Evolutionary conservation across 2,329 filamentous ascomycete genomes (phyloP).

Genomic region (Neoscytalidium dimidiatum): DNA sequence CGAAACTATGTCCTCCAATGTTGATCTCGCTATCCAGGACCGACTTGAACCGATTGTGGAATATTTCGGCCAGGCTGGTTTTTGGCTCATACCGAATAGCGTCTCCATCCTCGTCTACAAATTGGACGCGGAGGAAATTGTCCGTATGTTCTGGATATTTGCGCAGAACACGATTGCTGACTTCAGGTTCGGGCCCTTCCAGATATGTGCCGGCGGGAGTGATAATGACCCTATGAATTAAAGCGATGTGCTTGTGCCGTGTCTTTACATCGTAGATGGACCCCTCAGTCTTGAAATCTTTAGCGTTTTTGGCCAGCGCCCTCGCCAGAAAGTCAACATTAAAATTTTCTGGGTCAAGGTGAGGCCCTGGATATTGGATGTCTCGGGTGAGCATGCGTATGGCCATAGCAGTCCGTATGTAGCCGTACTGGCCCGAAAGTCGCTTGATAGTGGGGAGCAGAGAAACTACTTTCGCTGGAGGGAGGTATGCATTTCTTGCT

Average conservation of each 20-base stretch:
- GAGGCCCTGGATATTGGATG: slow-evolving; percentile 58
- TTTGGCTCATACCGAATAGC: slow-evolving; percentile 60
- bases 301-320: neutral
- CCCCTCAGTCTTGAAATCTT: slow-evolving; percentile 39
- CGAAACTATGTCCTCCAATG: slow-evolving; percentile 60
- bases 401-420: slow-evolving; percentile 41
- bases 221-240: slow-evolving; percentile 37
- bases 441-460: slow-evolving; percentile 50
- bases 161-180: slow-evolving; percentile 71
- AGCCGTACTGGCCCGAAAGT: slow-evolving; percentile 30
- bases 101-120: slow-evolving; percentile 72
- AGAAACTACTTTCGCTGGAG: slow-evolving; percentile 53
- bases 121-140: slow-evolving; percentile 69
- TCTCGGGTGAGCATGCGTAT: slow-evolving; percentile 55
- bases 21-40: slow-evolving; percentile 62
- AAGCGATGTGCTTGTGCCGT: slow-evolving; percentile 32
- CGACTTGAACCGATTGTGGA: slow-evolving; percentile 60
- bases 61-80: slow-evolving; percentile 53
- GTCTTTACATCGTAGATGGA: slow-evolving; percentile 35
- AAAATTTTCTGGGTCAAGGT: slow-evolving; percentile 48
- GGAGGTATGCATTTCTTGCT: slow-evolving; percentile 51
- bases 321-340: slow-evolving; percentile 31
- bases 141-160: slow-evolving; percentile 62
- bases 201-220: slow-evolving; percentile 45
- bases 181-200: slow-evolving; percentile 57